A percentile compares a stretch with the other conserved stretches of the same genome.
phyloP scores from a whole-genome alignment of 345 rosid genomes.

The Anacardium occidentale region DNA sequence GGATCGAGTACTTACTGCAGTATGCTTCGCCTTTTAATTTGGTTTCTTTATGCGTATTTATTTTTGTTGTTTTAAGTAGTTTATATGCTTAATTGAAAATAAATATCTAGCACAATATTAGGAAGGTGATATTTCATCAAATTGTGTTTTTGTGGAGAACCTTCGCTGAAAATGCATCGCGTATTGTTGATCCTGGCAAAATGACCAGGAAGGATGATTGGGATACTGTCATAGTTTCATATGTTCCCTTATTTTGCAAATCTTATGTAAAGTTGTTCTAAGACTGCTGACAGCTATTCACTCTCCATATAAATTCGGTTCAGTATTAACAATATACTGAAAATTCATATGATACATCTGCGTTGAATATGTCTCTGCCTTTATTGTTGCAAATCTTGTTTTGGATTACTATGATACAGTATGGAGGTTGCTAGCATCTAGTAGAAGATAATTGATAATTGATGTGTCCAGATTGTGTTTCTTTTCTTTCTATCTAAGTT shows the following conservation, averaged over 20 bases:
- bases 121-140: neutral
- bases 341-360: neutral
- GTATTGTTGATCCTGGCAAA: neutral
- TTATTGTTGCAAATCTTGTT: neutral
- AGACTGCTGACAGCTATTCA: neutral
- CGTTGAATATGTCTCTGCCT: neutral
- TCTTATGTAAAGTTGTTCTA: neutral
- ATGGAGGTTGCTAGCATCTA: neutral
- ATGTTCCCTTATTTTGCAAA: neutral
- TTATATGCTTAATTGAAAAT: neutral
- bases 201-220: neutral
- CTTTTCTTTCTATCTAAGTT: neutral
- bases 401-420: neutral
- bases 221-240: neutral
- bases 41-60: neutral
- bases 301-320: neutral
- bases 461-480: neutral
- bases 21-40: conserved; percentile 29
- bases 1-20: conserved; percentile 84
- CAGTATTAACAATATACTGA: neutral
- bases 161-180: neutral
- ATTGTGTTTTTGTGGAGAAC: neutral
- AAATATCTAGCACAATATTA: neutral
- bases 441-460: neutral
- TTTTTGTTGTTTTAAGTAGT: conserved; percentile 8